Evolutionary conservation across 2,329 filamentous ascomycete genomes (phyloP).

Genomic region (Sodiomyces alkalinus): DNA sequence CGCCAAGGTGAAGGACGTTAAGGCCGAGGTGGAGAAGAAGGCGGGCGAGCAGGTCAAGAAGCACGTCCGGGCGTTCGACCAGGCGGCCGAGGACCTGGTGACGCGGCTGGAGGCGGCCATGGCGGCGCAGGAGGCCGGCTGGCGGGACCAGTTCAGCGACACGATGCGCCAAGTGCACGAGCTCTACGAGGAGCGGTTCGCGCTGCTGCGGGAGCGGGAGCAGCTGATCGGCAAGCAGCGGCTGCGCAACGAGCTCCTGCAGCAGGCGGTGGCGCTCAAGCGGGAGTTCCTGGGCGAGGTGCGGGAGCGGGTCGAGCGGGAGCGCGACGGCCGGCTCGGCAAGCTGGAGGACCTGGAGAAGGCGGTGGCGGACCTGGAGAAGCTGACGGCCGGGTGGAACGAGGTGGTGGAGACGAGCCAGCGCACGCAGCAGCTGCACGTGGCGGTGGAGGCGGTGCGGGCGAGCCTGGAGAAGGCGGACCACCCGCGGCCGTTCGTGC

Average conservation of each 20-base stretch:
- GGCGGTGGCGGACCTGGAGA: slow-evolving; percentile 70
- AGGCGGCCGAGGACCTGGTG: slow-evolving; percentile 75
- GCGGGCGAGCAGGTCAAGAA: slow-evolving; percentile 62
- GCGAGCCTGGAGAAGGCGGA: slow-evolving; percentile 63
- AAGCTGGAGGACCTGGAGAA: slow-evolving; percentile 68
- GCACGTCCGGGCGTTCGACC: slow-evolving; percentile 67
- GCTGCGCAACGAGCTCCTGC: slow-evolving; percentile 68
- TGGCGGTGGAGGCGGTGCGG: slow-evolving; percentile 86
- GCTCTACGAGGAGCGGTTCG: slow-evolving; percentile 66
- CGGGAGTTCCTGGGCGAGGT: slow-evolving; percentile 69
- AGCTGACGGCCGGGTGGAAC: slow-evolving; percentile 79
- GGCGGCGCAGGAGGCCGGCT: slow-evolving; percentile 63
- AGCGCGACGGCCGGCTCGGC: slow-evolving; percentile 74
- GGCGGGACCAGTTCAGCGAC: slow-evolving; percentile 72
- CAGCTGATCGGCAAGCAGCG: slow-evolving; percentile 70
- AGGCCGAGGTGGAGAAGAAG: slow-evolving; percentile 50
- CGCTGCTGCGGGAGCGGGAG: slow-evolving; percentile 64
- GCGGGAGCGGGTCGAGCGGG: slow-evolving; percentile 67
- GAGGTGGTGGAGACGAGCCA: slow-evolving; percentile 80
- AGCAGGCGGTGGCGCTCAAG: slow-evolving; percentile 84
- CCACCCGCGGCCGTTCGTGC: slow-evolving; percentile 71
- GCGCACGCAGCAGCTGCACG: slow-evolving; percentile 88
- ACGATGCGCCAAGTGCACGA: slow-evolving; percentile 70
- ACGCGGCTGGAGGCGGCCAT: slow-evolving; percentile 75
- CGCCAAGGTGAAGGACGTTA: slow-evolving; percentile 60